phyloP scores from a whole-genome alignment of 2,329 filamentous ascomycete genomes.

The Colletotrichum horii region DNA sequence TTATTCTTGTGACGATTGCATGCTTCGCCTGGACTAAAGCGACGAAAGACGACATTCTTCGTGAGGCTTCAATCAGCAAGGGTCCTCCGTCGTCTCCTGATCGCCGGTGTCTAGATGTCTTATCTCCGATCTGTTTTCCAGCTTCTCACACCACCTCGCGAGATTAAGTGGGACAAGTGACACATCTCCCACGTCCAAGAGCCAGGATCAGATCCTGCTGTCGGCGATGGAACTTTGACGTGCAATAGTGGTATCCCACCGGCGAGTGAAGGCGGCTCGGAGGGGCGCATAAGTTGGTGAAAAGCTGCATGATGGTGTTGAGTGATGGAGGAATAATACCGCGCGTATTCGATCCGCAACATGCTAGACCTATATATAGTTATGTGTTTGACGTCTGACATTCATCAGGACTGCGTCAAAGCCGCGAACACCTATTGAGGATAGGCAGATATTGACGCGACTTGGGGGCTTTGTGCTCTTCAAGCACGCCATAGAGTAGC shows the following conservation, averaged over 20 bases:
- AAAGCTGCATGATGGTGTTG: not conserved
- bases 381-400: not conserved
- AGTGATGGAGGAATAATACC: not conserved
- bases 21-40: not conserved
- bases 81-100: too few species aligned
- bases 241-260: not conserved
- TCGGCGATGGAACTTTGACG: not conserved
- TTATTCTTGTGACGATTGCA: not conserved
- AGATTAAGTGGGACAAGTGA: not conserved
- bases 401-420: not conserved
- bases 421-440: not conserved
- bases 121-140: too few species aligned
- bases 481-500: accelerated
- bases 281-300: not conserved
- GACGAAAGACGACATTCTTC: too few species aligned
- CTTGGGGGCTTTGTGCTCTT: not conserved
- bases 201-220: not conserved
- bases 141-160: not conserved
- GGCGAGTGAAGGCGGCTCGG: not conserved
- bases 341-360: not conserved
- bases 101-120: too few species aligned
- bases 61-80: too few species aligned
- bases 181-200: not conserved
- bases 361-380: not conserved
- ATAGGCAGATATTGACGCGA: accelerated